phyloP scores from a whole-genome alignment of 345 rosid species.

The Rubroshorea leprosula region DNA sequence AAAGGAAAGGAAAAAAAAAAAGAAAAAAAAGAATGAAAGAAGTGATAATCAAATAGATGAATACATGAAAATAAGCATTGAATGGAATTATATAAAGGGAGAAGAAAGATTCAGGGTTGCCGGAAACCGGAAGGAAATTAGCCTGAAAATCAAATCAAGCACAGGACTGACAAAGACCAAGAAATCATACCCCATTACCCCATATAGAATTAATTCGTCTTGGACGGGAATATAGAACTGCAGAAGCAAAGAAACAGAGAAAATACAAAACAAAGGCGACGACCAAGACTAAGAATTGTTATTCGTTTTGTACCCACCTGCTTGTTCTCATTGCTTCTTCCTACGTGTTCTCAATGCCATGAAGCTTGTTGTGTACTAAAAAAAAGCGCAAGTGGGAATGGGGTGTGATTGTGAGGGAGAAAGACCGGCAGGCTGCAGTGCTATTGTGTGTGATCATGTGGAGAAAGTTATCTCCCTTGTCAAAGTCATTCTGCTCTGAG shows the following conservation, averaged over 20 bases:
- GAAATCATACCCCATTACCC: no score
- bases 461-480: slow-evolving; percentile 18
- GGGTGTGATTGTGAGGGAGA: no score
- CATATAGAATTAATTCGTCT: background rate
- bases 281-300: background rate
- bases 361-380: background rate
- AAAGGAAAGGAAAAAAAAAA: background rate
- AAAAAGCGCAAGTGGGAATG: background rate
- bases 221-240: slow-evolving; percentile 14
- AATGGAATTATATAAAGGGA: background rate
- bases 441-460: slow-evolving; percentile 24
- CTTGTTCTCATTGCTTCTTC: slow-evolving; percentile 10
- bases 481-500: slow-evolving; percentile 22
- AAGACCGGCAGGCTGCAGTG: slow-evolving; percentile 21
- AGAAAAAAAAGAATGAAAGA: background rate
- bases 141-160: slow-evolving; percentile 11
- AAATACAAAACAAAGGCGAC: background rate
- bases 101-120: no score
- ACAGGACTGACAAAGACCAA: slow-evolving; percentile 13
- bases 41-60: background rate
- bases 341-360: no score
- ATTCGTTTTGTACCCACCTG: background rate
- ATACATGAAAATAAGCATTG: background rate
- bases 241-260: background rate
- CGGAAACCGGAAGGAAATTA: slow-evolving; percentile 20